Evolutionary conservation across 31 red algal genomes (phyloP), one percentile per base, ranked within the genome.

Genomic region (Porphyra umbilicalis): DNA sequence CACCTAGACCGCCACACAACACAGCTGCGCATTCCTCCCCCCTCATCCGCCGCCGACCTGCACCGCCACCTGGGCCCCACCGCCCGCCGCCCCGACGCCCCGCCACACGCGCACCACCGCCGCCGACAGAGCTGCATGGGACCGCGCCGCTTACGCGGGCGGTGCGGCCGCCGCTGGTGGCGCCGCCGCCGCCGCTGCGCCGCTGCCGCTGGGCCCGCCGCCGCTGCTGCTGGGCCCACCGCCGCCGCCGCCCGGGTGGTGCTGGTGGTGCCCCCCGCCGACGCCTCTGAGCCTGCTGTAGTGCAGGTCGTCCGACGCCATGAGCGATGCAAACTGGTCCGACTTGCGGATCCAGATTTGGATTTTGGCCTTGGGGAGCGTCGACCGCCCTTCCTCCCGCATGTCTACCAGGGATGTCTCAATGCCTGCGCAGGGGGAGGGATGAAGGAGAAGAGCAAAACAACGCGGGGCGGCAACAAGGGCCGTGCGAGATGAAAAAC

Each of bases 271-370:
- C 13, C 57, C 57, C 57, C 57, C 57, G 6, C 57, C 57, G 4
- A 71, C 57, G 57, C 57, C 57, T 71, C 57, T 71, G 57, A 71
- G 57, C 30, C 57, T 71, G 57, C 57, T 71, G 57, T 71, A 71
- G 57, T 71, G 57, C 57, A 71, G 57, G 14, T 71, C 57, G 57
- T 71, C 57, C 7, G 57, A 71, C 14, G 68, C 37, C 36, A 82
- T 91, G 33, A 92, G 79, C 6, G 37, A 71, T 36, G 84, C 75
- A 82, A 92, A 88, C 78, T 85, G 67, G 80, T 81, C 81, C 42
- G 88, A 84, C 71, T 92, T 92, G 79, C 82, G 40, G 36, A 95
- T 88, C 94, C 94, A 96, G 34, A 96, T 90, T 80, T 96, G 94
- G 75, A 96, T 96, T 42, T 93, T 92, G 4, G 94, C 87, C 88